These are phyloP conservation scores for Parietaria judaica DNA, from an alignment of 306 rosid genomes.

Conservation along the genomic window DNA sequence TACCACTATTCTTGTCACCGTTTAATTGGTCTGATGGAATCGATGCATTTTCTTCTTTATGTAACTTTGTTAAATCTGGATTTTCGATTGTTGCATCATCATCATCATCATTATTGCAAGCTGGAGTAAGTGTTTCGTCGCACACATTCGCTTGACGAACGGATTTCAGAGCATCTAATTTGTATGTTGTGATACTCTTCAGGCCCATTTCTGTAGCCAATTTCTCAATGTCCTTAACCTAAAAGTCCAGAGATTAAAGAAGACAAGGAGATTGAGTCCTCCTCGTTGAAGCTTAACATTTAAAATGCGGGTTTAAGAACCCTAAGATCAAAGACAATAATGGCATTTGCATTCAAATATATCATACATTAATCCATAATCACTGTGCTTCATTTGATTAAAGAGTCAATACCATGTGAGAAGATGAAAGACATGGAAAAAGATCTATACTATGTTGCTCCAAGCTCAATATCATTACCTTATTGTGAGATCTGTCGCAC, in stretches of 20 bases:
- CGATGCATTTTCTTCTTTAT: constrained; percentile 32
- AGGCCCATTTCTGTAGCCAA: constrained; percentile 91
- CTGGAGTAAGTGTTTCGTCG: constrained; percentile 23
- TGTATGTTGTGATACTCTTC: constrained; percentile 63
- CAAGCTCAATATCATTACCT: constrained; percentile 42
- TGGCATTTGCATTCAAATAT: not conserved
- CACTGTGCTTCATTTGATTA: not conserved
- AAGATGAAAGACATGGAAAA: constrained; percentile 7
- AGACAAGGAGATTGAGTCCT: constrained; percentile 4
- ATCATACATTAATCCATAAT: too few species aligned
- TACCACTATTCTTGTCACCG: constrained; percentile 47
- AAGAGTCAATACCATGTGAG: not conserved
- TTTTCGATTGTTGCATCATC: constrained; percentile 28
- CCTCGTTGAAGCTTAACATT: not conserved
- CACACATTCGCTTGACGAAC: constrained; percentile 42
- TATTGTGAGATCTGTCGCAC: constrained; percentile 89
- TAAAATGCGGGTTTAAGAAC: not conserved
- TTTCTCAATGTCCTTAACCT: constrained; percentile 82
- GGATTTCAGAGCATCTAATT: constrained; percentile 82
- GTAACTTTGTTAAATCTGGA: constrained; percentile 27
- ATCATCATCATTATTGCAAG: constrained; percentile 24
- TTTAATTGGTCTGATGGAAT: constrained; percentile 28
- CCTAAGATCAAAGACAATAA: not conserved
- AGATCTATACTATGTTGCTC: constrained; percentile 4
- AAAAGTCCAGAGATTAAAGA: constrained; percentile 17